Conservation (phyloP, 148 eudicot genomes). For the Camellia lanceoleosa region DNA sequence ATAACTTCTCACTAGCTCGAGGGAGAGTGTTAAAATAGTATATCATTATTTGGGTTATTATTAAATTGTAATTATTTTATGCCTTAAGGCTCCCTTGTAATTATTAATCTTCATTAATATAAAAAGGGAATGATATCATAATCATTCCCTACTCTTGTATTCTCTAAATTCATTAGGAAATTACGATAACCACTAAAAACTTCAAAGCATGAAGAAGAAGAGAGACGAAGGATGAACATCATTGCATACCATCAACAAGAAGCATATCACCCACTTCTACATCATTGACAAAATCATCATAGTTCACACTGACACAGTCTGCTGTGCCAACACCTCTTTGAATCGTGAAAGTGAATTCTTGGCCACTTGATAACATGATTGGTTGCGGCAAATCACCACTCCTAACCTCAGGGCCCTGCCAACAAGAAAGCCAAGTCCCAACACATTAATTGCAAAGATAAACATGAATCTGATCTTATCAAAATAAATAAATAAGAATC, state of each 20-base stretch:
- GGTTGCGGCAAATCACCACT: slow-evolving; percentile 99
- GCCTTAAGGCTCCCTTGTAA: too few species aligned
- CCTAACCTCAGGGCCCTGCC: slow-evolving; percentile 97
- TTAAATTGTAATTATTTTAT: too few species aligned
- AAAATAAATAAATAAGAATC: too few species aligned
- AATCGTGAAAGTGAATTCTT: slow-evolving; percentile 93
- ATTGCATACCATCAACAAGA: slow-evolving; percentile 88
- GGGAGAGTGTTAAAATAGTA: too few species aligned
- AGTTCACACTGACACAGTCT: slow-evolving; percentile 92
- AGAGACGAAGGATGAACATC: not conserved
- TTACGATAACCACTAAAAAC: not conserved
- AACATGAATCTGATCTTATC: not conserved
- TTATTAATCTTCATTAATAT: too few species aligned
- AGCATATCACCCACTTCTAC: slow-evolving; percentile 97
- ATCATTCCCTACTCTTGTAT: too few species aligned
- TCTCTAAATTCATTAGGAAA: too few species aligned
- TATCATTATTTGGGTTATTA: too few species aligned
- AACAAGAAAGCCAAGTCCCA: slow-evolving; percentile 10
- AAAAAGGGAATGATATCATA: too few species aligned
- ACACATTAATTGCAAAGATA: not conserved
- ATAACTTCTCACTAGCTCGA: too few species aligned
- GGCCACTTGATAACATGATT: slow-evolving; percentile 64
- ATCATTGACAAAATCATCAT: slow-evolving; percentile 97
- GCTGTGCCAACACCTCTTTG: slow-evolving; percentile 88
- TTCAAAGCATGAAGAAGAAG: not conserved